Evolutionary conservation across 2,329 filamentous ascomycete genomes (phyloP), one percentile per base, ranked within the genome.

Genomic region (Penicillium sp.): DNA sequence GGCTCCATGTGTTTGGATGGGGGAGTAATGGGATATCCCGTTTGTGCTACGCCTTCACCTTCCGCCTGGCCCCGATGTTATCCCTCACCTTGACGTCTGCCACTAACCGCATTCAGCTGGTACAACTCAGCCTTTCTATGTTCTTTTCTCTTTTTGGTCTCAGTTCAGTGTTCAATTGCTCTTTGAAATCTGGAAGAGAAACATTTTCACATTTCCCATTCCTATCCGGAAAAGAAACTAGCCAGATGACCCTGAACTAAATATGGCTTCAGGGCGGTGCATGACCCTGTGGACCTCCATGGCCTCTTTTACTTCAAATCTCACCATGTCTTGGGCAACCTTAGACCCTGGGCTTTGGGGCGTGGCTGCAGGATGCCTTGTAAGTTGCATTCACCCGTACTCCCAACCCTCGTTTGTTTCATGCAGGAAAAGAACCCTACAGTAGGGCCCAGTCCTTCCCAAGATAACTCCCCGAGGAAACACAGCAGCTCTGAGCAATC

Each of bases 301-400:
- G 15, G 38, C 23, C 21, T 51, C 50, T 21, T 34, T 41, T 25
- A 25, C 23, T 38, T 48, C 41, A 11, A n/a, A 55, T 11, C 19
- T 53, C 41, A 33, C 29, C 11, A 66, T 65, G 56, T 29, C 40
- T 27, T 46, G 53, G 50, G 16, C 38, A 59, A 47, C 54, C 21
- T 61, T 43, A 36, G 48, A 27, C n/a, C 21, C 53, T 54, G 51
- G 39, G 8, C 50, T 62, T n/a, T 65, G 63, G 62, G 39, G 55
- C 11, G 16, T 46, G n/a, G 47, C 55, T 59, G 62, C 55, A 57
- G 56, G 15, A 62, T 43, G 46, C 36, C 58, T 66, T 45, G 65
- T 67, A 59, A 61, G 65, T 67, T 61, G 55, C 58, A 60, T 64
- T 21, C 8, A 23, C 21, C 50, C 43, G 63, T 62, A 46, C 61